phyloP scores from a whole-genome alignment of 495 filamentous ascomycete species.

The Rostrohypoxylon terebratum region DNA sequence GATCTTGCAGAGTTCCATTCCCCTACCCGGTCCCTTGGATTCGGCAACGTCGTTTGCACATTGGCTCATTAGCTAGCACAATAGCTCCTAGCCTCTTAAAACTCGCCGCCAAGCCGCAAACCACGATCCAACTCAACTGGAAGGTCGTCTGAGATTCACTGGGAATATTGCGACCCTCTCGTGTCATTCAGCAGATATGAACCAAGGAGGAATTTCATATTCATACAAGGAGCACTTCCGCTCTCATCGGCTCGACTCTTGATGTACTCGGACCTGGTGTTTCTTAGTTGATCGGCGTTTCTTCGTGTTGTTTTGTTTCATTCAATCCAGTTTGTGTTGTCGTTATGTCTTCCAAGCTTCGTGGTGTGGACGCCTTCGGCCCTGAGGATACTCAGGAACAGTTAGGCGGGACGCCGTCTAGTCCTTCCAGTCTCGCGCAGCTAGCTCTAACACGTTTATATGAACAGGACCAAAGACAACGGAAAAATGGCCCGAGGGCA shows the following conservation, averaged over 20 bases:
- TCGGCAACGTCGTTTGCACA: constrained; percentile 45
- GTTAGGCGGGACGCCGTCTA: constrained; percentile 37
- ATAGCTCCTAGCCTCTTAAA: constrained; percentile 4
- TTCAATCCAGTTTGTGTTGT: constrained; percentile 6
- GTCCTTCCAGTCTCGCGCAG: constrained; percentile 59
- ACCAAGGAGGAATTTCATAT: constrained; percentile 20
- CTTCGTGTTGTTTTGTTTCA: constrained; percentile 10
- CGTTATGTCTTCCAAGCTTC: constrained; percentile 54
- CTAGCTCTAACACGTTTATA: constrained; percentile 67
- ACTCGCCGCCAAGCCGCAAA: constrained; percentile 24
- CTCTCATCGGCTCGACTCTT: constrained; percentile 26
- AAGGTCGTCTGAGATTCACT: constrained; percentile 21
- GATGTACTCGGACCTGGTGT: constrained; percentile 9
- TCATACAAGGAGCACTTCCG: constrained; percentile 31
- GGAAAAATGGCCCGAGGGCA: constrained; percentile 56
- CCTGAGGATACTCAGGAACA: constrained; percentile 42
- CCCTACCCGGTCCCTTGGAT: constrained; percentile 36
- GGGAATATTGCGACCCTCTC: not conserved
- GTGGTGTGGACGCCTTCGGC: constrained; percentile 37
- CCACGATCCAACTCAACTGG: constrained; percentile 21
- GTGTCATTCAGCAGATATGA: constrained; percentile 38
- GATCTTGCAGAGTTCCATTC: constrained; percentile 26
- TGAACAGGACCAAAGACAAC: constrained; percentile 66
- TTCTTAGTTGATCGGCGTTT: constrained; percentile 34
- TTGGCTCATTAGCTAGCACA: constrained; percentile 24